Evolutionary conservation across 805 yeast species (phyloP), one percentile per base, ranked within the genome.

Genomic region (Clavispora santaluciae): DNA sequence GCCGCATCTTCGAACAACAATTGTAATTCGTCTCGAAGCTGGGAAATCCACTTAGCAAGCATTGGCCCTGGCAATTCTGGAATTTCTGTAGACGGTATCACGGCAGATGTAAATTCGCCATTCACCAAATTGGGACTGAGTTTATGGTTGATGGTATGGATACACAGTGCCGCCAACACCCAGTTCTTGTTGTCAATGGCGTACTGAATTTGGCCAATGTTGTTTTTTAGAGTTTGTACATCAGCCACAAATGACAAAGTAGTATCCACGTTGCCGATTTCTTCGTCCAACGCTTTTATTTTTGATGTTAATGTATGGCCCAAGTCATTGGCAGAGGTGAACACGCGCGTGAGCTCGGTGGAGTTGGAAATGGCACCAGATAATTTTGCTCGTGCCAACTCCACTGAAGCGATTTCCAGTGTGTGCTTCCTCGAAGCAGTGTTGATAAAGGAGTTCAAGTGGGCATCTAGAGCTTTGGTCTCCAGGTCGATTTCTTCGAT

Each of bases 61-160:
- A 85, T 63, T 2, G 63, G 71, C 8, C 59, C 55, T 0, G 99
- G 98, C 39, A 75, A 65, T 38, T 87, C 95, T 0, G 96, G 95
- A 12, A 89, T 72, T 41, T 87, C 95, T 9, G 84, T 70, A 0
- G 95, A 80, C 0, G 99, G 99, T 13, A 91, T 91, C 53, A 85
- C 86, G 34, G 73, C 79, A 37, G 80, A 74, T 2, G 95, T 91
- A 60, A 83, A 89, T 40, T 76, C 68, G 15, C 95, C 90, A 12
- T 62, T 48, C 18, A 73, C 66, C 12, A 84, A 56, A 1, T 69
- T 72, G 1, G 60, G 50, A 0, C 95, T 86, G 28, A 91, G 63
- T 42, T 64, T 55, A 22, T 56, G 49, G 18, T 51, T 57, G 28
- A 69, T 60, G 8, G 60, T 59, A 40, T 60, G 49, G 4, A 89